Base-by-base conservation (phyloP, 257 asterid genomes). In the Datura wrightii region DNA sequence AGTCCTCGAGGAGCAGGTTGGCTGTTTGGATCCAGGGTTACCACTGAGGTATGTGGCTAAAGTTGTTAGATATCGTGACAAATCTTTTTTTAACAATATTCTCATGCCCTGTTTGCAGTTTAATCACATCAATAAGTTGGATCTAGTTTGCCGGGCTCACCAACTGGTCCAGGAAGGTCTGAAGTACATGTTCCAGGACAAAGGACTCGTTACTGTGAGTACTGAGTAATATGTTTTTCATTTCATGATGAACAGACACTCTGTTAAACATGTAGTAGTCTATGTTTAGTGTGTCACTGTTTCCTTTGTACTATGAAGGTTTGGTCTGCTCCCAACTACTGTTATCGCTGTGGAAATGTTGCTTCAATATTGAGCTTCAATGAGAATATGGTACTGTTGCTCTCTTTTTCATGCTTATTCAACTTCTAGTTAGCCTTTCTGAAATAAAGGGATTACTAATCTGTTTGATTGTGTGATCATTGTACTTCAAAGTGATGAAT, bases 1-100 rank as follows among this genome's bases (percentile, higher is more conserved):
- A 97, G 99, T 88, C 99, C 99, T 31, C 93, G 99, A 83, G 99
- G 99, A 85, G 99, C 99, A 79, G 99, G 99, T 83, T 97, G 99
- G 99, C 97, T 97, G 71, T 96, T 97, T 90, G 99, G 99, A 39
- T 97, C 99, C 79, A 89, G 98, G 89, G 99, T 96, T 66, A 97
- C 99, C 71, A 83, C 98, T 84, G 99, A 97, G 97, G 99, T 94
- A 84, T 85, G 88, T 52, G 67, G 82, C 50, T 82, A 82, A 82
- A 82, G 58, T n/a, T 66, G 54, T 67, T 66, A 10, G 42, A 31
- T 65, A 50, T 6, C 15, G 6, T 55, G 52, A 42, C 18, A 76
- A 6, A 6, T 76, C 82, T 19, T 50, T 36, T 82, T 52, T 79
- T 82, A 66, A 31, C 59, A 36, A 41, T 11, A 11, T 5, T 67